Evolutionary conservation across 192 early-diverging fungal species (phyloP).

Genomic region (Chytriomyces hyalinus): DNA sequence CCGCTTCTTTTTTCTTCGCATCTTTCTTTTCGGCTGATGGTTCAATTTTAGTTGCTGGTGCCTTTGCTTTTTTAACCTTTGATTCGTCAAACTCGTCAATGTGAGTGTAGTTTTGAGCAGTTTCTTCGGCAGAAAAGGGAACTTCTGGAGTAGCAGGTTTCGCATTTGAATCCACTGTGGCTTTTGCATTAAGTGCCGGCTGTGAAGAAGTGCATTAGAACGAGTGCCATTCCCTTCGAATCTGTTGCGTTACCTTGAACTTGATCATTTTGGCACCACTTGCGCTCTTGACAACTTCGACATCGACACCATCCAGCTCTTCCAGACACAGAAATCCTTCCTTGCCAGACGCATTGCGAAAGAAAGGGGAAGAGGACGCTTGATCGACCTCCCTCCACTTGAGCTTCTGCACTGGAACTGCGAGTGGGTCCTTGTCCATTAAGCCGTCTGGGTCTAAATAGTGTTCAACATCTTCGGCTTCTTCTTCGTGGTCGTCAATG

Average conservation of each 20-base stretch:
- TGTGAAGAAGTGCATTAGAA: background rate
- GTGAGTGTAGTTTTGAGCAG: constrained; percentile 59
- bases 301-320: constrained; percentile 84
- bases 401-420: constrained; percentile 1
- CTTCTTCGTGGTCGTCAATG: background rate
- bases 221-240: background rate
- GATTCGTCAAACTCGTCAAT: constrained; percentile 82
- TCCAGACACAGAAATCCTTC: constrained; percentile 80
- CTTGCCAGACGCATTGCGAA: constrained; percentile 33
- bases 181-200: background rate
- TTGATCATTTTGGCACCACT: constrained; percentile 70
- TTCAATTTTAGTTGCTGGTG: background rate
- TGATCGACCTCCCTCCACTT: constrained; percentile 8
- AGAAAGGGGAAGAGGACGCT: background rate
- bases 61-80: constrained; percentile 40
- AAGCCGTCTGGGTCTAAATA: background rate
- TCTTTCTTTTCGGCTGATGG: background rate
- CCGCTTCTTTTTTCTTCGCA: constrained; percentile 11
- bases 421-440: background rate
- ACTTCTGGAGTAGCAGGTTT: constrained; percentile 26
- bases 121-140: constrained; percentile 34
- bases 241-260: constrained; percentile 63
- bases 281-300: constrained; percentile 69
- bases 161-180: background rate
- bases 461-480: background rate